Evolutionary conservation across 768 basidiomycete genomes (phyloP), one percentile per base, ranked within the genome.

Genomic region (Phlegmacium glaucopus): DNA sequence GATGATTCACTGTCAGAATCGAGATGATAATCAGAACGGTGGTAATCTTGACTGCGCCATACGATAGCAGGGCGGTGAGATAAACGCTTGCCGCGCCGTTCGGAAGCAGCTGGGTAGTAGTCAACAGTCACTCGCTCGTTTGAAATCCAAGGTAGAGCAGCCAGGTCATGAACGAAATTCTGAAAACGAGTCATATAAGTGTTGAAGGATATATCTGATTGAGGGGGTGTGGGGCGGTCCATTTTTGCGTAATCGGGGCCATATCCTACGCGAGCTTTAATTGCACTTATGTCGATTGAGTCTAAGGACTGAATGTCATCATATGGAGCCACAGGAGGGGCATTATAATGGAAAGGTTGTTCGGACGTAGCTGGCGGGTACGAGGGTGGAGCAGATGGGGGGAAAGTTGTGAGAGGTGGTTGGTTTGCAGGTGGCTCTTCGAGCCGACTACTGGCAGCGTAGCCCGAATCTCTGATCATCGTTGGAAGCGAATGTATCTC

Each of bases 181-280:
- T 63, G 59, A 15, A 75, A 6, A 4, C 71, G 71, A 4, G 62
- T 48, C 17, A 73, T 39, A 15, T 61, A 72, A n/a, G 50, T 56
- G 49, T 55, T 56, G 15, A 72, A 49, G 2, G 69, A 67, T 9
- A 54, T 52, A 9, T 68, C 64, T 9, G 73, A 67, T 0, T 60
- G 64, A 4, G 70, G 66, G 6, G 71, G 70, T n/a, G 72, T 62
- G 2, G 68, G 67, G 2, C 70, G 64, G 6, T 69, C 65, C 75
- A 79, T 77, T 51, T 75, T 76, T 22, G 68, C 73, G 52, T 77
- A 78, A 49, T 77, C 75, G 0, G 74, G 62, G 4, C 68, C 72
- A 10, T 64, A 72, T 13, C 63, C 65, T 4, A 72, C 74, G 34
- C 75, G 68, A 5, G 69, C 68, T 32, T 69, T 61, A 26, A 72